Percentiles rank a stretch among this genome's conserved stretches.
Conservation (phyloP, 768 basidiomycete genomes). For the Holtermanniella nyarrowii region DNA sequence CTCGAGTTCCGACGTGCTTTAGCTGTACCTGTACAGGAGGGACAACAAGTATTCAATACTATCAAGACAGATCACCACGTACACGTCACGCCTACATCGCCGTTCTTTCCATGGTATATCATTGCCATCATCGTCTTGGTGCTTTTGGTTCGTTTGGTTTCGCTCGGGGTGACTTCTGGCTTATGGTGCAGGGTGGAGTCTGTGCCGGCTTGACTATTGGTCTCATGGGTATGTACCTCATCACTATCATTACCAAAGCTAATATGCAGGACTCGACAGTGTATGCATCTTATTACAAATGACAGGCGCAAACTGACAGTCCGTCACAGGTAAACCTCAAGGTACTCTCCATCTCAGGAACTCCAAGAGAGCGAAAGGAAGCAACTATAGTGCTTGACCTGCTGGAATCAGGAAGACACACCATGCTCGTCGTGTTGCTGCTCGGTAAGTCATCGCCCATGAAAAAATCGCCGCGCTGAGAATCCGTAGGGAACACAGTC, state of each 20-base stretch:
- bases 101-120: conserved; percentile 26
- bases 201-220: neutral
- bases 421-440: conserved; percentile 29
- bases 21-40: no score
- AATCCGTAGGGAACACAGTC: conserved; percentile 21
- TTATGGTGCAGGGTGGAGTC: neutral
- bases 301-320: neutral
- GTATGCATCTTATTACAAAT: neutral
- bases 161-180: no score
- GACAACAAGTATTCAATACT: no score
- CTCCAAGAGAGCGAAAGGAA: conserved; percentile 17
- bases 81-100: conserved; percentile 21
- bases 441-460: conserved; percentile 13
- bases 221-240: neutral
- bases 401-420: conserved; percentile 25
- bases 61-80: no score
- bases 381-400: conserved; percentile 25
- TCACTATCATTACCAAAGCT: no score
- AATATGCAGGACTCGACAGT: neutral
- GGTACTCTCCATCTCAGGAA: conserved; percentile 27
- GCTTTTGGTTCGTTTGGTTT: conserved; percentile 5
- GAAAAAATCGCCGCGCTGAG: neutral
- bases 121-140: conserved; percentile 18
- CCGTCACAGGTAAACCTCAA: conserved; percentile 28
- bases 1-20: no score